Percentiles rank a stretch among this genome's conserved stretches.
Conservation (phyloP, 345 rosid species). For the Bretschneidera sinensis region DNA sequence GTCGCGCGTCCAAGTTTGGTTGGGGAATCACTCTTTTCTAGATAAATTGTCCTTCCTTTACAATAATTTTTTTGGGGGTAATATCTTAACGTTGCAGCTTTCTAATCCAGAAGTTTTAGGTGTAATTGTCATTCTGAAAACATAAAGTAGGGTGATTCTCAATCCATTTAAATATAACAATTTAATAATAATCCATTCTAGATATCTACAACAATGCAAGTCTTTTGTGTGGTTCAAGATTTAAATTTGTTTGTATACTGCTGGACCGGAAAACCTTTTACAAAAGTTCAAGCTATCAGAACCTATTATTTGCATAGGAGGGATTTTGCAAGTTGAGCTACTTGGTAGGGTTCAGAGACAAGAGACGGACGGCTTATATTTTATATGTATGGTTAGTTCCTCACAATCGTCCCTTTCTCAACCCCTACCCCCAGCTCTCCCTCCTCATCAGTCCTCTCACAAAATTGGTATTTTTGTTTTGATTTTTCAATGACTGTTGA, state of each 20-base stretch:
- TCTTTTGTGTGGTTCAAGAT: neutral
- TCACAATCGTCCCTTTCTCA: constrained; percentile 1
- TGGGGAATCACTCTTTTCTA: neutral
- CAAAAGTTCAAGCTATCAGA: constrained; percentile 83
- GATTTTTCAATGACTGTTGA: neutral
- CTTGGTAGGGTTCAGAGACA: constrained; percentile 87
- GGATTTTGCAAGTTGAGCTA: constrained; percentile 71
- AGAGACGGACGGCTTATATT: constrained; percentile 68
- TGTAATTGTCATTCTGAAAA: no score
- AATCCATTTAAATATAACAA: no score
- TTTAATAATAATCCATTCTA: neutral
- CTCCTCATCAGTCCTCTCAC: neutral
- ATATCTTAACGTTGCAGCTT: no score
- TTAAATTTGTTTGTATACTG: neutral
- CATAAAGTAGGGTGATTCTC: no score
- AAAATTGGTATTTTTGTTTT: neutral
- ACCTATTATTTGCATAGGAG: constrained; percentile 82
- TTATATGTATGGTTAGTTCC: constrained; percentile 75
- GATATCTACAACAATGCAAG: neutral
- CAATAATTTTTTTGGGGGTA: no score
- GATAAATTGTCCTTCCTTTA: neutral
- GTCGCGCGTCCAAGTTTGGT: neutral
- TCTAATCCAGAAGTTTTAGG: no score
- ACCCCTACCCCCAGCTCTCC: no score
- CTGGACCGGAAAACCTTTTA: constrained; percentile 63